Evolutionary conservation across 768 basidiomycete genomes (phyloP).

Genomic region (Tylopilus balloui): DNA sequence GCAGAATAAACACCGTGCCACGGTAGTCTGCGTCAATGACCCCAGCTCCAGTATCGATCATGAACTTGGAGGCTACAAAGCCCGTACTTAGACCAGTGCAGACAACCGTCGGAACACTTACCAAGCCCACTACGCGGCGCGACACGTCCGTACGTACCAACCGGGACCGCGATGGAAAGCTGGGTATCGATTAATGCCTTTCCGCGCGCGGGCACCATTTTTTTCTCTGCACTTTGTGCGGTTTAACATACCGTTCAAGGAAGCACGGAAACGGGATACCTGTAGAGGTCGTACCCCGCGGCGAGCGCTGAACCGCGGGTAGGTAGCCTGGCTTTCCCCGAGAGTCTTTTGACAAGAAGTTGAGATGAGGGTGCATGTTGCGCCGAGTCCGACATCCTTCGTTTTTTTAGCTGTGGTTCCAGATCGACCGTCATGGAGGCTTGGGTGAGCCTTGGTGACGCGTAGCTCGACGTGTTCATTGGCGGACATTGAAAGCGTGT

Average conservation of each 20-base stretch:
- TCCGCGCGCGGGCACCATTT: slow-evolving; percentile 79
- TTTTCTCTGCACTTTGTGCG: slow-evolving; percentile 69
- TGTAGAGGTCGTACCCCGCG: slow-evolving; percentile 95
- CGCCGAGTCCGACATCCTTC: slow-evolving; percentile 49
- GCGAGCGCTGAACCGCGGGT: slow-evolving; percentile 82
- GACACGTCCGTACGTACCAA: slow-evolving; percentile 92
- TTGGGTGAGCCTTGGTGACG: background rate
- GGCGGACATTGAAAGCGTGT: slow-evolving; percentile 36
- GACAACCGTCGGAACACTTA: slow-evolving; percentile 35
- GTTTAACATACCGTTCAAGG: slow-evolving; percentile 2
- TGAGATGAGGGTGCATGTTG: slow-evolving; percentile 38
- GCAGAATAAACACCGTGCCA: slow-evolving; percentile 82
- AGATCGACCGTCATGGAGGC: slow-evolving; percentile 23
- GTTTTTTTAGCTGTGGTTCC: slow-evolving; percentile 48
- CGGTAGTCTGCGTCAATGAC: slow-evolving; percentile 97
- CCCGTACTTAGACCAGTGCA: background rate
- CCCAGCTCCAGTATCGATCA: slow-evolving; percentile 97
- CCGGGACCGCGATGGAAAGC: slow-evolving; percentile 88
- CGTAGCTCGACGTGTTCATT: slow-evolving; percentile 21
- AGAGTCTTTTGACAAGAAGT: slow-evolving; percentile 81
- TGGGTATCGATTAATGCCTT: slow-evolving; percentile 92
- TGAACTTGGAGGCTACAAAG: slow-evolving; percentile 83
- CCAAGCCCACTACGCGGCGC: slow-evolving; percentile 95
- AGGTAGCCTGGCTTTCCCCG: slow-evolving; percentile 76
- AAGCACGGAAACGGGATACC: slow-evolving; percentile 40